Base-by-base conservation (phyloP, 805 yeast genomes). In the Alloascoidea africana region DNA sequence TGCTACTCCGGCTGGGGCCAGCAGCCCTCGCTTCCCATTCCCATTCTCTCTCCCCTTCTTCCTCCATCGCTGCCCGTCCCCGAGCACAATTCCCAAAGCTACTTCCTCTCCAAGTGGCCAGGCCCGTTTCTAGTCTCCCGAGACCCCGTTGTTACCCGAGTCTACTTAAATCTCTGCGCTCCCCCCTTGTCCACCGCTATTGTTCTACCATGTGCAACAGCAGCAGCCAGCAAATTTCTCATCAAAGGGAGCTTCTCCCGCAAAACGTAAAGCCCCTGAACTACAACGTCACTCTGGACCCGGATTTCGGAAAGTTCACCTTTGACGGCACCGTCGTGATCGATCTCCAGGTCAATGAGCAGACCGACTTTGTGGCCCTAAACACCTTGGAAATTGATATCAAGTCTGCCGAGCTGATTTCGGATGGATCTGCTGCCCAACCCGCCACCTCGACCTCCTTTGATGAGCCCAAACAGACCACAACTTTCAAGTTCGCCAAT, bases 381-480 rank as follows among this genome's bases (percentile, higher is more conserved):
- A 81, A 84, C 62, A 52, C 72, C 15, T 47, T 74, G 16, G 94
- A 84, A 35, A 66, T 82, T 42, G 79, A 73, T 8, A 62, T 79
- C 46, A 67, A 68, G 42, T 53, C 62, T 41, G 68, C 62, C 35
- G 52, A 70, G 43, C 44, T 51, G 5, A 53, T 63, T 38, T 41
- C 38, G 3, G 63, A 53, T 14, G 42, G 45, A 3, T 49, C 48
- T 27, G 47, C 52, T 17, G 43, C 51, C 8, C 47, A 53, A 38
- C 45, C 59, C 1, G 53, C 56, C 4, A 45, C 52, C 17, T 50
- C 45, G 13, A 41, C 55, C 23, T 41, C 39, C 14, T 58, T 62
- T 35, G 65, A 70, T 44, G 62, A 62, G 34, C 73, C 73, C 16
- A 63, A 66, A 42, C 94, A 89, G 60, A 68, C 73, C 32, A 73